A percentile compares a stretch with the other conserved stretches of the same genome.
Evolutionary conservation across 2,329 filamentous ascomycete species (phyloP).

Genomic region (Fusarium transvaalense): DNA sequence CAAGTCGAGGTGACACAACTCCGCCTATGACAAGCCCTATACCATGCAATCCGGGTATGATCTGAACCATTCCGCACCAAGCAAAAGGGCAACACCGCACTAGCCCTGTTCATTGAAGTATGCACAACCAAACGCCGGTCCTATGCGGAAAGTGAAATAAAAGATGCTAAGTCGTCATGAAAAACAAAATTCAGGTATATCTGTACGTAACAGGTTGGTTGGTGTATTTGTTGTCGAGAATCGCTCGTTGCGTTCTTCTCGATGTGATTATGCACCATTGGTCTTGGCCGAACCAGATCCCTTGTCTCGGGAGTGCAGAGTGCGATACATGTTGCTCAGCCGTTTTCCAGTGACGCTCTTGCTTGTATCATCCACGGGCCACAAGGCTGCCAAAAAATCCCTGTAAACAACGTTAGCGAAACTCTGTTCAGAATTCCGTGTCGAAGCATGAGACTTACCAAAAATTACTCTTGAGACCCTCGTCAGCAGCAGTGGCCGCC

Average conservation of each 20-base stretch:
- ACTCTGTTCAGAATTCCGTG: not conserved
- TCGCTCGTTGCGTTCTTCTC: not conserved
- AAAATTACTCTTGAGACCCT: slow-evolving; percentile 62
- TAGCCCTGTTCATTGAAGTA: slow-evolving; percentile 37
- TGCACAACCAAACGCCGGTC: slow-evolving; percentile 49
- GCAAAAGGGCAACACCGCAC: slow-evolving; percentile 41
- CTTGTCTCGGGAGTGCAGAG: slow-evolving; percentile 54
- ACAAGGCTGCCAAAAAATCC: slow-evolving; percentile 61
- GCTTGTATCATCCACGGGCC: slow-evolving; percentile 61
- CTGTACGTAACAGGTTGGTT: slow-evolving; percentile 32
- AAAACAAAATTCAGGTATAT: slow-evolving; percentile 42
- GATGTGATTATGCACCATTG: slow-evolving; percentile 50
- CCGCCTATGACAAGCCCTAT: slow-evolving; percentile 46
- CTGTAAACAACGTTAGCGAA: slow-evolving; percentile 48
- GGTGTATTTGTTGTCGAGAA: slow-evolving; percentile 3
- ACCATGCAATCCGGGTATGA: slow-evolving; percentile 50
- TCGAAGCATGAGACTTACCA: slow-evolving; percentile 57
- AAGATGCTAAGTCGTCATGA: slow-evolving; percentile 41
- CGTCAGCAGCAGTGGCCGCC: slow-evolving; percentile 57
- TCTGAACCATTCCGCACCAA: slow-evolving; percentile 41
- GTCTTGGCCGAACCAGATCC: slow-evolving; percentile 49
- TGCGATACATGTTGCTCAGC: slow-evolving; percentile 60
- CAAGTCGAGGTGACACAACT: slow-evolving; percentile 39
- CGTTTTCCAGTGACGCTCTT: slow-evolving; percentile 59
- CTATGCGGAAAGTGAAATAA: slow-evolving; percentile 45